Conservation (phyloP, 1,284 basidiomycete species). For the Ceratobasidium sp. region DNA sequence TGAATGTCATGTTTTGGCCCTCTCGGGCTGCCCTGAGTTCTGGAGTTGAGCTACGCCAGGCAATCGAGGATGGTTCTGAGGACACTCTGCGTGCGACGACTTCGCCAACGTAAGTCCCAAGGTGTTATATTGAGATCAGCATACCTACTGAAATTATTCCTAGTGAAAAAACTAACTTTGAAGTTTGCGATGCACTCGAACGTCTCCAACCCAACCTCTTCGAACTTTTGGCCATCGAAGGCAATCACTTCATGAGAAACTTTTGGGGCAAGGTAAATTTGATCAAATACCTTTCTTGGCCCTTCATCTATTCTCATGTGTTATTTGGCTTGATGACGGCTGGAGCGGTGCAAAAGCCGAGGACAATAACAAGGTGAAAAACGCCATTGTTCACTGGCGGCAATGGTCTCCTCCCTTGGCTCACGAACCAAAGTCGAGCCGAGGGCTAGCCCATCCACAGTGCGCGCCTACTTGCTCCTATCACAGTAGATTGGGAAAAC, state of each 20-base stretch:
- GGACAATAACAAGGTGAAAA: conserved; percentile 29
- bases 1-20: conserved; percentile 20
- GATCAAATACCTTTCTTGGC: not conserved
- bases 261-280: not conserved
- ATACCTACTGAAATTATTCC: not conserved
- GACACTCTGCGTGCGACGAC: conserved; percentile 2
- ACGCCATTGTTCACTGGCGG: conserved; percentile 3
- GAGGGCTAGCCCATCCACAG: conserved; percentile 5
- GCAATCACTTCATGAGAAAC: not conserved
- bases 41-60: not conserved
- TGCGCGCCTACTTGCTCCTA: conserved; percentile 6
- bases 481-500: conserved; percentile 10
- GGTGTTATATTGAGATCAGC: not conserved
- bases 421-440: conserved; percentile 10
- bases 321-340: not conserved
- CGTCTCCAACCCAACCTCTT: not conserved
- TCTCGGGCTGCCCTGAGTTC: not conserved
- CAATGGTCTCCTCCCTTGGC: conserved; percentile 2
- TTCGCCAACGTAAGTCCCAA: conserved; percentile 1
- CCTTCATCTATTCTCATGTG: not conserved
- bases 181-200: not conserved
- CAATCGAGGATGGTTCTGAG: conserved; percentile 6
- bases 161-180: conserved; percentile 8
- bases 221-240: not conserved
- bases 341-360: conserved; percentile 22